Evolutionary conservation across 1,284 basidiomycete species (phyloP).

Genomic region (Kwoniella shivajii): DNA sequence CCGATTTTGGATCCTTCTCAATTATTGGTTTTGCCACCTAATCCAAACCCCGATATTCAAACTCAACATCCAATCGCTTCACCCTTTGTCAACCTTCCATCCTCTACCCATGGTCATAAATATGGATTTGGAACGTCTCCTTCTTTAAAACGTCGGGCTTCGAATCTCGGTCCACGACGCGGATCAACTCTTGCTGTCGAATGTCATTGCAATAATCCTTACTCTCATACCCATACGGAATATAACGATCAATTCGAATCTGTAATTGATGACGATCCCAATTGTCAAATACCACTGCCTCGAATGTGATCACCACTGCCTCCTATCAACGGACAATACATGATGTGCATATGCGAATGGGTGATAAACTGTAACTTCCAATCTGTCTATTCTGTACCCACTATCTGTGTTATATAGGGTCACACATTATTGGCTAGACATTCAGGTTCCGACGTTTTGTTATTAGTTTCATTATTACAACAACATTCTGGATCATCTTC

Average conservation of each 20-base stretch:
- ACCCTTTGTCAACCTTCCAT: constrained; percentile 34
- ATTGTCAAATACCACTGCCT: constrained; percentile 13
- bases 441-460: constrained; percentile 75
- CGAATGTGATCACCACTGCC: constrained; percentile 2
- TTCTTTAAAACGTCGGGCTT: constrained; percentile 12
- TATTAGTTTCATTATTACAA: constrained; percentile 67
- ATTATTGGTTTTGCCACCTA: constrained; percentile 25
- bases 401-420: constrained; percentile 68
- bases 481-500: constrained; percentile 60
- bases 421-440: constrained; percentile 83
- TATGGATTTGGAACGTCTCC: constrained; percentile 3
- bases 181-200: constrained; percentile 17
- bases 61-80: constrained; percentile 35
- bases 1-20: constrained; percentile 33
- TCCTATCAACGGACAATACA: background rate
- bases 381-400: constrained; percentile 1
- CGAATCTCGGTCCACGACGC: constrained; percentile 19
- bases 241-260: background rate
- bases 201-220: constrained; percentile 15
- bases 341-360: too few relatives aligned
- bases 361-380: too few relatives aligned
- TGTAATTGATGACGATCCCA: background rate
- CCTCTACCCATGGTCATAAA: constrained; percentile 10
- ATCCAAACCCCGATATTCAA: constrained; percentile 9
- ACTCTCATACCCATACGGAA: too few relatives aligned